These are phyloP conservation scores for Exobasidium rhododendri DNA, from an alignment of 1,284 basidiomycete genomes.

Conservation along the genomic window DNA sequence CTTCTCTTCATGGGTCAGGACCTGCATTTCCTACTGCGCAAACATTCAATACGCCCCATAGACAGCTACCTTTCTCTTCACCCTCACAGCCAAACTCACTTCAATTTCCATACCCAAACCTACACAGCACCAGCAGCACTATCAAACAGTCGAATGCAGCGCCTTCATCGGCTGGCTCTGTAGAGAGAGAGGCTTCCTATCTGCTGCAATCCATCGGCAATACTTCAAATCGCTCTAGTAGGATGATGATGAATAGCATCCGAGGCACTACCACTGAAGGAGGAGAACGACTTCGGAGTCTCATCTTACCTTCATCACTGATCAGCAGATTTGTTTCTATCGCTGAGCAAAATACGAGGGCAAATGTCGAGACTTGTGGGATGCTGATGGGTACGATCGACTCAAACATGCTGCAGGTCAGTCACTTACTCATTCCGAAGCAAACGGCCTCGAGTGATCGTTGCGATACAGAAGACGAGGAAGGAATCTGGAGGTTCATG, in stretches of 20 bases:
- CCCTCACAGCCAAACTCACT: background rate
- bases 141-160: too few relatives aligned
- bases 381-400: constrained; percentile 61
- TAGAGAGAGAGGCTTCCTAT: too few relatives aligned
- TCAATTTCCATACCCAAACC: background rate
- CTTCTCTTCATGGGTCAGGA: background rate
- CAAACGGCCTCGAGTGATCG: constrained; percentile 80
- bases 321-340: constrained; percentile 71
- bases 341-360: constrained; percentile 63
- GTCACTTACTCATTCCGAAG: constrained; percentile 73
- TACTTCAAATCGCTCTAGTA: background rate
- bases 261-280: constrained; percentile 11
- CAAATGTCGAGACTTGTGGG: constrained; percentile 67
- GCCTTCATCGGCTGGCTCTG: too few relatives aligned
- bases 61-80: background rate
- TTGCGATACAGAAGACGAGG: constrained; percentile 82
- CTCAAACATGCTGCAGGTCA: constrained; percentile 61
- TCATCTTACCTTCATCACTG: constrained; percentile 64
- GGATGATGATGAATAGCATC: too few relatives aligned
- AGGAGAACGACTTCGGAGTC: constrained; percentile 19
- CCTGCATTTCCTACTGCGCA: background rate
- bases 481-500: constrained; percentile 76
- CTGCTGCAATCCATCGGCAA: too few relatives aligned
- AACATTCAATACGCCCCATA: background rate
- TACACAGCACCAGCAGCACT: too few relatives aligned